These are phyloP conservation scores for Diutina sp. DNA, from an alignment of 1,139 yeast genomes.

Conservation along the genomic window DNA sequence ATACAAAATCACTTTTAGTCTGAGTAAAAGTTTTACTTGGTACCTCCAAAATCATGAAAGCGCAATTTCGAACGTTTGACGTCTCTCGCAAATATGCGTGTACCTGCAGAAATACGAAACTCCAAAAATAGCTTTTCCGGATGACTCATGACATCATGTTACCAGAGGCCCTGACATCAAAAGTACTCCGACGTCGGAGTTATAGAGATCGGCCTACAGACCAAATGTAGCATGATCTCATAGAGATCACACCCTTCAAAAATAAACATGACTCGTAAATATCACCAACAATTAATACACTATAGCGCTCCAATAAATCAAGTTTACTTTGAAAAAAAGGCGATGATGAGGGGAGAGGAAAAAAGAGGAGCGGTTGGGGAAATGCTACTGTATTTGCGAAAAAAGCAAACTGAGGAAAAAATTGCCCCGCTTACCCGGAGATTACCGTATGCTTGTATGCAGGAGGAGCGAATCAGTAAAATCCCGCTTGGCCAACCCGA, in stretches of 20 bases:
- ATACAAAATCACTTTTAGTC: no score
- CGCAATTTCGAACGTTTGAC: neutral
- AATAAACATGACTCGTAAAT: no score
- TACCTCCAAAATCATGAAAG: no score
- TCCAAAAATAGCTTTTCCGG: no score
- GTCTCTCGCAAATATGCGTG: neutral
- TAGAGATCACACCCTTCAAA: no score
- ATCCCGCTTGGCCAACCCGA: neutral
- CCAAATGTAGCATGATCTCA: neutral
- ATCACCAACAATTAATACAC: no score
- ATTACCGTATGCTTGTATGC: neutral
- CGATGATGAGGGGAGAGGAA: neutral
- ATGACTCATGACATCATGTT: neutral
- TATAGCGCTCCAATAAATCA: no score
- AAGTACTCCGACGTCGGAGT: neutral
- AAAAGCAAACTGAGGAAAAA: neutral
- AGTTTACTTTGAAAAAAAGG: no score
- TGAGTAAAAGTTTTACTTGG: no score
- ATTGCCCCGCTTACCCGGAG: neutral
- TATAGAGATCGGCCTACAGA: neutral
- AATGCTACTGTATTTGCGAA: neutral
- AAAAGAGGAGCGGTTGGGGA: neutral
- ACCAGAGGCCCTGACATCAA: no score
- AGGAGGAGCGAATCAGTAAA: neutral
- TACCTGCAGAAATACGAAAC: neutral